Conservation (phyloP, 257 asterid genomes). For the Lavandula angustifolia region DNA sequence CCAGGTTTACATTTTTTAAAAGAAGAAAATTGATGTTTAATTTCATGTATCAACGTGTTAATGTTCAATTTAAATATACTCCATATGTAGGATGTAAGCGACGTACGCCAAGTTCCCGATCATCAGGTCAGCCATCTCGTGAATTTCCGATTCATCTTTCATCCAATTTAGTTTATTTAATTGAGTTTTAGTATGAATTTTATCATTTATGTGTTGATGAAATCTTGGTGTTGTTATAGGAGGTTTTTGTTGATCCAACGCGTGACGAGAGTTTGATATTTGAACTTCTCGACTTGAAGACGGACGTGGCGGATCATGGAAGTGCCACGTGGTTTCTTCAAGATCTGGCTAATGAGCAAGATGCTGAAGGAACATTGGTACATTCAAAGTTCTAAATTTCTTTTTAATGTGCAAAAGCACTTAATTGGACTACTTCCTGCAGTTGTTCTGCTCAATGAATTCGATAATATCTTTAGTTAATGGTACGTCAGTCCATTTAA, state of each 20-base stretch:
- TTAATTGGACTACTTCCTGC: constrained; percentile 14
- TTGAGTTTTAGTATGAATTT: not conserved
- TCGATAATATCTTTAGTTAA: not conserved
- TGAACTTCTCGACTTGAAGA: constrained; percentile 81
- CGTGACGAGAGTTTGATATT: constrained; percentile 92
- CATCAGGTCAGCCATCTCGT: constrained; percentile 61
- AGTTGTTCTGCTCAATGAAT: not conserved
- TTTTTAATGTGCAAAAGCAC: not conserved
- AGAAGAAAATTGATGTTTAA: not conserved
- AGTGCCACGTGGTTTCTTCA: constrained; percentile 95
- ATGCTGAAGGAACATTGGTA: constrained; percentile 80
- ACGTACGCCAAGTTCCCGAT: constrained; percentile 89
- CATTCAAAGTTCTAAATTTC: not conserved
- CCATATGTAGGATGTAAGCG: constrained; percentile 68
- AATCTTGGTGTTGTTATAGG: constrained; percentile 44
- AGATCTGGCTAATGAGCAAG: constrained; percentile 92
- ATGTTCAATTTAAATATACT: not conserved
- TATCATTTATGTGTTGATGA: not conserved
- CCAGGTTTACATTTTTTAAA: constrained; percentile 41
- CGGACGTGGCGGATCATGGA: constrained; percentile 70
- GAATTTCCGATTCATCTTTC: not conserved
- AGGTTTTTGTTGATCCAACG: constrained; percentile 75
- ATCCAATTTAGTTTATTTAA: not conserved
- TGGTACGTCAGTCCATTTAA: not conserved
- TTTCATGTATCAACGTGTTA: not conserved